Evolutionary conservation across 2,329 filamentous ascomycete genomes (phyloP), one percentile per base, ranked within the genome.

Genomic region (Colletotrichum spaethianum): DNA sequence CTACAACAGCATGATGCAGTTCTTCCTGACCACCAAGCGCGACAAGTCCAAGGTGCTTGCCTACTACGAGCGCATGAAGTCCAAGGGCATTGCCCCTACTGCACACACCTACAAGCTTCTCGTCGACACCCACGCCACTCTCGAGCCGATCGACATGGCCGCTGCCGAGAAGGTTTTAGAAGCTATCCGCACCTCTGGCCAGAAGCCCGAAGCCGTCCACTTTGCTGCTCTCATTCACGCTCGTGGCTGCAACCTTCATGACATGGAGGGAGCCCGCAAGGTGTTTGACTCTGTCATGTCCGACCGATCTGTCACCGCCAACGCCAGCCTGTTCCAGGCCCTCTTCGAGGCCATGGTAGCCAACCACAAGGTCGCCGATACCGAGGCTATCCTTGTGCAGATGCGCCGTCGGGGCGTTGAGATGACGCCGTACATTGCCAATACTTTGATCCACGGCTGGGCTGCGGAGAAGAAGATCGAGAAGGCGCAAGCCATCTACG

Each of bases 1-100:
- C 0, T 99, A 99, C 88, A 98, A 99, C 87, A 97, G 94, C 83
- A 93, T 99, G 92, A 99, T 99, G 91, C 96, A 99, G 81, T 98
- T 98, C 86, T 99, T 98, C 90, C 87, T 98, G 76, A 97, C 94
- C 69, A 98, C 96, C 67, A 98, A 98, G 90, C 94, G 95, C 64
- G 96, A 99, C 82, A 96, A 96, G 84, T 86, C 88, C 82, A 98
- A 98, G 90, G 96, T 98, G 6, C 88, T 99, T 31, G 89, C 92
- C 40, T 99, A 98, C 87, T 98, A 97, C 80, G 93, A 97, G 82
- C 94, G 96, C 74, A 98, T 99, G 96, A 91, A 93, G 80, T 88
- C 90, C 28, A 94, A 93, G 85, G 91, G 92, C 68, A 99, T 99
- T 79, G 87, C 93, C 72, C 96, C 96, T 2, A 98, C 96, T 0